Percentiles rank a stretch among this genome's conserved stretches.
Evolutionary conservation across 2,329 filamentous ascomycete genomes (phyloP).

Genomic region (Calonectria ilicicola): DNA sequence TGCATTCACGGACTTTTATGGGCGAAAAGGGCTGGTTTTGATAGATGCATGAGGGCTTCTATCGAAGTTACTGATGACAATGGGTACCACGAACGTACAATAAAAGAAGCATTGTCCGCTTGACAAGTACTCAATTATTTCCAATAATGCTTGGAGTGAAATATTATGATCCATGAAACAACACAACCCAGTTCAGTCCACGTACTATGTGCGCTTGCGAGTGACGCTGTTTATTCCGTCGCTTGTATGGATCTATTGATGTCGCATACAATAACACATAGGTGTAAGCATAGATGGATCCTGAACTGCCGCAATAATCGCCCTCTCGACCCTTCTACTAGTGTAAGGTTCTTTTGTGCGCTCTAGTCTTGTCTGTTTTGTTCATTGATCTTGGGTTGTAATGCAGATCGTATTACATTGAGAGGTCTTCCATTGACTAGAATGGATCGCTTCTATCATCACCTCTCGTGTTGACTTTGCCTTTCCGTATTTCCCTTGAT

Average conservation of each 20-base stretch:
- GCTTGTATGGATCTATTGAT: background rate
- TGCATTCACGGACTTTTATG: conserved; percentile 68
- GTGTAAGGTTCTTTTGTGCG: too few relatives aligned
- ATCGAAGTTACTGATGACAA: conserved; percentile 60
- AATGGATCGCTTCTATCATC: too few relatives aligned
- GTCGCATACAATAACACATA: background rate
- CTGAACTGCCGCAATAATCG: too few relatives aligned
- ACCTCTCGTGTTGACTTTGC: too few relatives aligned
- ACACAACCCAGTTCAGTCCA: background rate
- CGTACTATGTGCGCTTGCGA: background rate
- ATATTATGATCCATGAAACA: conserved; percentile 11
- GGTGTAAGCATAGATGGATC: too few relatives aligned
- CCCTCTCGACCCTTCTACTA: too few relatives aligned
- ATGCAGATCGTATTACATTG: too few relatives aligned
- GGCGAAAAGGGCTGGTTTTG: conserved; percentile 70
- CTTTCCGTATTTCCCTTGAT: too few relatives aligned
- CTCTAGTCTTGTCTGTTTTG: too few relatives aligned
- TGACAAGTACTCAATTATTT: conserved; percentile 42
- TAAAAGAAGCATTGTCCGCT: conserved; percentile 54
- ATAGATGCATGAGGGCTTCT: conserved; percentile 59
- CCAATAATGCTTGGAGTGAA: conserved; percentile 26
- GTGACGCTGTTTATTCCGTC: background rate
- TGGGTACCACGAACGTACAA: conserved; percentile 59
- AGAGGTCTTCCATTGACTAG: too few relatives aligned
- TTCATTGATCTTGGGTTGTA: too few relatives aligned